A percentile compares a stretch with the other conserved stretches of the same genome.
These are phyloP conservation scores for Saturnispora saitoi DNA, from an alignment of 805 yeast species.

Conservation along the genomic window DNA sequence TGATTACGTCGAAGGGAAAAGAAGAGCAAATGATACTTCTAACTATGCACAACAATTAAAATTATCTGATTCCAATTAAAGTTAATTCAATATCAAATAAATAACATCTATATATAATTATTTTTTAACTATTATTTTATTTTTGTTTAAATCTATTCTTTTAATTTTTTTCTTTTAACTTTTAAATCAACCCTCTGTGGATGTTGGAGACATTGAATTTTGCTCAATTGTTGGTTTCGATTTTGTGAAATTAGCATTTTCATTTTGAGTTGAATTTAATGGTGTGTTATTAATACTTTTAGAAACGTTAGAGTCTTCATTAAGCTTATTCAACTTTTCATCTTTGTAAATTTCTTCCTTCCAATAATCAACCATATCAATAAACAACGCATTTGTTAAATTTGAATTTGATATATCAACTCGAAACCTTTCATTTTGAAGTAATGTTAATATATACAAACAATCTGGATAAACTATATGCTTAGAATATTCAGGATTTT, in stretches of 20 bases:
- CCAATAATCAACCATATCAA: constrained; percentile 74
- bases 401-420: constrained; percentile 48
- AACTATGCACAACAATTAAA: constrained; percentile 45
- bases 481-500: constrained; percentile 57
- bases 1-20: constrained; percentile 80
- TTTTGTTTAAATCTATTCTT: not conserved
- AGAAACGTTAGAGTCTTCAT: not conserved
- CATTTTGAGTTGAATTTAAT: not conserved
- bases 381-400: constrained; percentile 50
- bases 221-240: not conserved
- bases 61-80: constrained; percentile 13
- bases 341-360: constrained; percentile 28
- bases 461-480: constrained; percentile 83
- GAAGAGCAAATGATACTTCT: constrained; percentile 82
- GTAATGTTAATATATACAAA: constrained; percentile 64
- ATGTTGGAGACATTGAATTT: constrained; percentile 7
- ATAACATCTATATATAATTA: not conserved
- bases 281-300: not conserved
- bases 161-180: not conserved
- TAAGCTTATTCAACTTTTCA: constrained; percentile 4
- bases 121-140: too few relatives aligned
- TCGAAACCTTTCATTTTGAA: constrained; percentile 46
- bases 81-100: not conserved
- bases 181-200: constrained; percentile 4
- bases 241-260: not conserved